These are phyloP conservation scores for Aspergillus panamensis DNA, from an alignment of 495 filamentous ascomycete genomes.

Conservation along the genomic window DNA sequence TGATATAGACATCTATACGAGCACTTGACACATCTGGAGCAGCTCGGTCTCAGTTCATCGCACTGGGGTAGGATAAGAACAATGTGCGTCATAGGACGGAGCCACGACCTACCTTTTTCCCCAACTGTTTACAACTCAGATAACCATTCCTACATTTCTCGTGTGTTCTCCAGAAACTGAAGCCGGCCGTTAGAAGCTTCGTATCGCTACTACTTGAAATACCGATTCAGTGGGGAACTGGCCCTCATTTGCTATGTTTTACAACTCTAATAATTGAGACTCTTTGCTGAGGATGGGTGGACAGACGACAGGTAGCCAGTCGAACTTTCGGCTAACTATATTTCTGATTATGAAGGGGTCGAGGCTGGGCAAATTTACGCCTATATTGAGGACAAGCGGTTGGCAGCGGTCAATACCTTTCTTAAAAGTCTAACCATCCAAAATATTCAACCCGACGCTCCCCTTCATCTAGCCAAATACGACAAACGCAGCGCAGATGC, in stretches of 20 bases:
- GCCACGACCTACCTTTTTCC: slow-evolving; percentile 28
- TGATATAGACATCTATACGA: slow-evolving; percentile 24
- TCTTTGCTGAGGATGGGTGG: no score
- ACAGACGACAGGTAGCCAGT: neutral
- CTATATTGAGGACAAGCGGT: neutral
- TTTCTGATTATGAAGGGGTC: slow-evolving; percentile 3
- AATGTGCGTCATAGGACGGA: neutral
- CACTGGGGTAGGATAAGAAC: slow-evolving; percentile 22
- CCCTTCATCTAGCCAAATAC: neutral
- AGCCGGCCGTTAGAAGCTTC: slow-evolving; percentile 7
- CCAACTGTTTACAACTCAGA: slow-evolving; percentile 34
- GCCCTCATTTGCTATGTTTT: no score
- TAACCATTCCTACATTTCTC: slow-evolving; percentile 38
- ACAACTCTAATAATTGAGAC: no score
- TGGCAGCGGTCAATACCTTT: neutral
- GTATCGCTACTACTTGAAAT: slow-evolving; percentile 9
- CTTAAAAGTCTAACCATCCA: neutral
- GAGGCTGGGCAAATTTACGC: neutral
- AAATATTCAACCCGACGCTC: neutral
- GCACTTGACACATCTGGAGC: slow-evolving; percentile 26
- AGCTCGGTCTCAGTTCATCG: slow-evolving; percentile 26
- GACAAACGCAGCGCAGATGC: neutral
- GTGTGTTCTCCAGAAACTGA: slow-evolving; percentile 29
- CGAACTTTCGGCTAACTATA: neutral
- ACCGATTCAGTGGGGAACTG: no score